phyloP scores from a whole-genome alignment of 192 early-diverging fungal genomes.

The Coemansia sp. region DNA sequence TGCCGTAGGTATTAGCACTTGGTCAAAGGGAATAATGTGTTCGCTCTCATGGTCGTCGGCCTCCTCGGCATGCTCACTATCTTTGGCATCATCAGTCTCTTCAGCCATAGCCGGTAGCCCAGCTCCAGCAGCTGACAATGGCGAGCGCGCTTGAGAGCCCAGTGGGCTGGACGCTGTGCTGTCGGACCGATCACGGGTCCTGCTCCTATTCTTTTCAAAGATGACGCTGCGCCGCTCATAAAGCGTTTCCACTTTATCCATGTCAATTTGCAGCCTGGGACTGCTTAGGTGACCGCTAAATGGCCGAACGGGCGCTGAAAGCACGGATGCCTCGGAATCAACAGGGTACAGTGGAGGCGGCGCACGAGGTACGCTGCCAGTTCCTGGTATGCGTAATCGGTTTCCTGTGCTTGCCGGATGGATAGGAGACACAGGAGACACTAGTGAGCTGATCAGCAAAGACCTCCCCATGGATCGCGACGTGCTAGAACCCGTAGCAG shows the following conservation, averaged over 20 bases:
- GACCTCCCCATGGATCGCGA: conserved; percentile 1
- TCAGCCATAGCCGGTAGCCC: background rate
- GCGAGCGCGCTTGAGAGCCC: background rate
- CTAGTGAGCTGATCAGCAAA: background rate
- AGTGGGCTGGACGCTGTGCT: background rate
- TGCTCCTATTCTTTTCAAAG: conserved; percentile 39
- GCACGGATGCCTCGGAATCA: background rate
- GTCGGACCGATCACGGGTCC: conserved; percentile 18
- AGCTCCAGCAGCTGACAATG: background rate
- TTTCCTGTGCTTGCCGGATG: background rate
- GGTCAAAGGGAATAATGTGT: conserved; percentile 48
- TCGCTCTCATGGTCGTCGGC: conserved; percentile 19
- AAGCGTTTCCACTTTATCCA: conserved; percentile 45
- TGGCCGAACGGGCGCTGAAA: conserved; percentile 16
- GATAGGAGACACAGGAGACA: conserved; percentile 26
- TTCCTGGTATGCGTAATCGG: background rate
- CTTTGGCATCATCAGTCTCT: background rate
- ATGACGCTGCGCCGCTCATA: conserved; percentile 44
- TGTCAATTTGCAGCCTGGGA: conserved; percentile 41
- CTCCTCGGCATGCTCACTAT: conserved; percentile 11
- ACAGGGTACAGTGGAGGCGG: background rate
- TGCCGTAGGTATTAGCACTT: conserved; percentile 52
- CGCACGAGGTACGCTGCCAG: background rate
- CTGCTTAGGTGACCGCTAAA: conserved; percentile 35
- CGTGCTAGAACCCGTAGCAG: background rate